phyloP scores from a whole-genome alignment of 2,329 filamentous ascomycete genomes.

The Hirsutella rhossiliensis region DNA sequence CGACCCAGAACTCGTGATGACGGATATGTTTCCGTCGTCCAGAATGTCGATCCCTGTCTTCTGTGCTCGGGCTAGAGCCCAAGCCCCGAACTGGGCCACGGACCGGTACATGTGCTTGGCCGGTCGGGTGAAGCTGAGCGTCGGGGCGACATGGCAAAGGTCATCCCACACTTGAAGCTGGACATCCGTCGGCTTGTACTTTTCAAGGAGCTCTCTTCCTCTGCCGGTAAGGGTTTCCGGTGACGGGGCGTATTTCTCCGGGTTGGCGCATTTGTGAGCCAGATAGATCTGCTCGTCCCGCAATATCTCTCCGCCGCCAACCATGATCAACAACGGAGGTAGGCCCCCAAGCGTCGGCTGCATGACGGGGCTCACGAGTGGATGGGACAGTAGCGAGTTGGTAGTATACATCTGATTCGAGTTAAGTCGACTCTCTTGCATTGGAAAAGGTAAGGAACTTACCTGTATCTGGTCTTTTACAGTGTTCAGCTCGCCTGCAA shows the following conservation, averaged over 20 bases:
- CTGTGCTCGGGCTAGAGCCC: constrained; percentile 77
- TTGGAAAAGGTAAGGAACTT: constrained; percentile 5
- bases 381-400: constrained; percentile 76
- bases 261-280: constrained; percentile 88
- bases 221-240: constrained; percentile 50
- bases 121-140: constrained; percentile 88
- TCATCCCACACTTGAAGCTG: constrained; percentile 96
- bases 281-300: constrained; percentile 92
- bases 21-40: constrained; percentile 64
- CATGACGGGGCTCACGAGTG: constrained; percentile 78
- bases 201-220: constrained; percentile 45
- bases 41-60: constrained; percentile 67
- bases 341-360: constrained; percentile 84
- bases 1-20: constrained; percentile 52
- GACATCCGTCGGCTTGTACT: constrained; percentile 75
- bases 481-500: constrained; percentile 59
- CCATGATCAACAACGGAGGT: constrained; percentile 75
- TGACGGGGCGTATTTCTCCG: constrained; percentile 59
- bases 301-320: constrained; percentile 78
- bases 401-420: constrained; percentile 57
- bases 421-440: not conserved
- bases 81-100: constrained; percentile 85
- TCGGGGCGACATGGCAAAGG: constrained; percentile 83
- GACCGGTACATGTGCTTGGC: constrained; percentile 94
- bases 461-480: constrained; percentile 91